A percentile compares a stretch with the other conserved stretches of the same genome.
phyloP scores from a whole-genome alignment of 73 alveolate species.

The Urostyla sp. region DNA sequence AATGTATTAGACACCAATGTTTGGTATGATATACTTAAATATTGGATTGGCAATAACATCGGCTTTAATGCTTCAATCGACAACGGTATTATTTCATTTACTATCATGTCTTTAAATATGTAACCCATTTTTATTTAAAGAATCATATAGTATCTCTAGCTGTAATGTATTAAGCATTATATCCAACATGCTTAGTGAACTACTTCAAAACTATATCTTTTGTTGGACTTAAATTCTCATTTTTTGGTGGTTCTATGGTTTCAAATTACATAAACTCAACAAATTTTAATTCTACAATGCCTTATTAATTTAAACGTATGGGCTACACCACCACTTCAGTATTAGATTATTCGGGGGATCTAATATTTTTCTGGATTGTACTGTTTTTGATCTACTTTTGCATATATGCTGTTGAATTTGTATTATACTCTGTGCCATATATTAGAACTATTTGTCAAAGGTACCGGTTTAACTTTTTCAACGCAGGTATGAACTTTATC shows the following conservation, averaged over 20 bases:
- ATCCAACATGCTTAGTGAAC: slow-evolving; percentile 42
- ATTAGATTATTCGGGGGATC: slow-evolving; percentile 18
- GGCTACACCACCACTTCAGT: slow-evolving; percentile 26
- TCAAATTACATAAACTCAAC: background rate
- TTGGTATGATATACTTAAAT: slow-evolving; percentile 13
- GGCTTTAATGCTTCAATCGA: slow-evolving; percentile 10
- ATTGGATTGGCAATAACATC: slow-evolving; percentile 42
- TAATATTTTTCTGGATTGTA: slow-evolving; percentile 27
- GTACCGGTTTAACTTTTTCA: slow-evolving; percentile 35
- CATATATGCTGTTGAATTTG: slow-evolving; percentile 32
- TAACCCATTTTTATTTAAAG: background rate
- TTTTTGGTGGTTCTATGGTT: slow-evolving; percentile 25
- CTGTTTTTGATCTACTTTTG: slow-evolving; percentile 24
- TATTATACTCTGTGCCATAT: slow-evolving; percentile 31
- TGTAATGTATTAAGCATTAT: slow-evolving; percentile 42
- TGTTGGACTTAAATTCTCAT: slow-evolving; percentile 23
- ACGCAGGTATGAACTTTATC: slow-evolving; percentile 44
- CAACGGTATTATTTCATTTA: slow-evolving; percentile 24
- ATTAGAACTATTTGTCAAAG: slow-evolving; percentile 30
- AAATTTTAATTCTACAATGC: slow-evolving; percentile 5
- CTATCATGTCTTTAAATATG: slow-evolving; percentile 2
- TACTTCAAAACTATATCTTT: slow-evolving; percentile 4
- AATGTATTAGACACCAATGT: background rate
- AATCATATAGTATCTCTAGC: slow-evolving; percentile 13
- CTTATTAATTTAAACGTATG: slow-evolving; percentile 21